phyloP scores from a whole-genome alignment of 2,329 filamentous ascomycete genomes.

The Monilinia laxa region DNA sequence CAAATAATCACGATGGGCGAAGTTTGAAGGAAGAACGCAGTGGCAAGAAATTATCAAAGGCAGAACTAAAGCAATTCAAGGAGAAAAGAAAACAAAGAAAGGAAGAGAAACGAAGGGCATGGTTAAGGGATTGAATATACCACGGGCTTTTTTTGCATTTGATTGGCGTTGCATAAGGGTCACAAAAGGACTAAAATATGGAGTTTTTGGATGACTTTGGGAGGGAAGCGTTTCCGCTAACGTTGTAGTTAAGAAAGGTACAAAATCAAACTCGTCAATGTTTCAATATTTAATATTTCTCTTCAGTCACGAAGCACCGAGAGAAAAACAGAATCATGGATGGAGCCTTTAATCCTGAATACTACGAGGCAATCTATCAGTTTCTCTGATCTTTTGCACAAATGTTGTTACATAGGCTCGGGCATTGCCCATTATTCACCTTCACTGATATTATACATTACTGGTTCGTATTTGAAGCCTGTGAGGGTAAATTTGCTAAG shows the following conservation, averaged over 20 bases:
- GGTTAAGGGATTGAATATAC: slow-evolving; percentile 52
- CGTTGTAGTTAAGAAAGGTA: background rate
- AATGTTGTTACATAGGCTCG: background rate
- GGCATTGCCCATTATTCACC: background rate
- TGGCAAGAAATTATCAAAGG: slow-evolving; percentile 78
- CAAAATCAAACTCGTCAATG: background rate
- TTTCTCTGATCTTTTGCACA: background rate
- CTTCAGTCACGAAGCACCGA: background rate
- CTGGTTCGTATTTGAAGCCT: background rate
- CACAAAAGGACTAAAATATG: background rate
- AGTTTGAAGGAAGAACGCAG: slow-evolving; percentile 90
- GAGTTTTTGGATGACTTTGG: slow-evolving; percentile 13
- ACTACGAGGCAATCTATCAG: background rate
- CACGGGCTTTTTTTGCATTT: slow-evolving; percentile 12
- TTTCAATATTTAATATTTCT: background rate
- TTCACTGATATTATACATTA: background rate
- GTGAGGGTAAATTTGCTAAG: background rate
- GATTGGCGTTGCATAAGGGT: background rate
- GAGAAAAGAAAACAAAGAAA: slow-evolving; percentile 87
- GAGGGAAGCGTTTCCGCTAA: background rate
- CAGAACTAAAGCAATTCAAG: slow-evolving; percentile 87
- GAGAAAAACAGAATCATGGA: background rate
- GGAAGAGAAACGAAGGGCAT: slow-evolving; percentile 90
- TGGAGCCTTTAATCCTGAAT: background rate
- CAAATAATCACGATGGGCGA: slow-evolving; percentile 84